Conservation (phyloP, 352 stramenopile species). For the Globisporangium carolinianum region DNA sequence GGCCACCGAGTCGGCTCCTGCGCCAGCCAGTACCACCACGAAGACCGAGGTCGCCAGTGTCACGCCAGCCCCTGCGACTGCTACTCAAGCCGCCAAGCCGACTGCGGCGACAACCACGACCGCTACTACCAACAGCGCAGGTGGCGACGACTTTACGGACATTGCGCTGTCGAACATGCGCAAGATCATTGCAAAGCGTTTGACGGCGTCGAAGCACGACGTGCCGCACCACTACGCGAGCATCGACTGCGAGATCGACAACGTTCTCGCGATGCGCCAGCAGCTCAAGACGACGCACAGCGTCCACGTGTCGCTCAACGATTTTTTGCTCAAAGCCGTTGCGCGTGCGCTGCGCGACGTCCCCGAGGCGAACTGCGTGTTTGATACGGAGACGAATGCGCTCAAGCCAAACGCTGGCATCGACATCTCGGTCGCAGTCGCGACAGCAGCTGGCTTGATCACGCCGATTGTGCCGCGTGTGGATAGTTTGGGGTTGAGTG, state of each 20-base stretch:
- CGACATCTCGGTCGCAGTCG: conserved; percentile 98
- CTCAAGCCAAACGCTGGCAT: conserved; percentile 85
- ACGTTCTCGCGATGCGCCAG: conserved; percentile 88
- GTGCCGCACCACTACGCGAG: conserved; percentile 97
- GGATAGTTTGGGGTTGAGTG: conserved; percentile 90
- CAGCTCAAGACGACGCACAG: conserved; percentile 89
- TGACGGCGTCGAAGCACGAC: conserved; percentile 95
- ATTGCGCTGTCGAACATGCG: conserved; percentile 93
- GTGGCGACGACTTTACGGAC: conserved; percentile 66
- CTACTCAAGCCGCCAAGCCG: background rate
- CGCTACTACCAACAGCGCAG: conserved; percentile 2
- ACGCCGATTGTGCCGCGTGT: conserved; percentile 96
- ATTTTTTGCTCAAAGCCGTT: conserved; percentile 97
- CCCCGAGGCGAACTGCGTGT: conserved; percentile 88
- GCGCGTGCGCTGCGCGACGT: conserved; percentile 96
- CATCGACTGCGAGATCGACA: conserved; percentile 95
- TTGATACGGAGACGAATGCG: conserved; percentile 46
- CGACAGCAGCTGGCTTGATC: conserved; percentile 96
- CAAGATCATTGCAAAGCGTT: conserved; percentile 97
- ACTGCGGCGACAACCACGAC: conserved; percentile 1
- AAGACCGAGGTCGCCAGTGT: background rate
- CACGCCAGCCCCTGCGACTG: conserved; percentile 2
- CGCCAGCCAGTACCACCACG: background rate
- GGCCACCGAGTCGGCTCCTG: conserved; percentile 7
- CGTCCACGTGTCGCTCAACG: conserved; percentile 98